Evolutionary conservation across 176 grass and related monocot species (phyloP), one percentile per base, ranked within the genome.

Genomic region (Thinopyrum elongatum): DNA sequence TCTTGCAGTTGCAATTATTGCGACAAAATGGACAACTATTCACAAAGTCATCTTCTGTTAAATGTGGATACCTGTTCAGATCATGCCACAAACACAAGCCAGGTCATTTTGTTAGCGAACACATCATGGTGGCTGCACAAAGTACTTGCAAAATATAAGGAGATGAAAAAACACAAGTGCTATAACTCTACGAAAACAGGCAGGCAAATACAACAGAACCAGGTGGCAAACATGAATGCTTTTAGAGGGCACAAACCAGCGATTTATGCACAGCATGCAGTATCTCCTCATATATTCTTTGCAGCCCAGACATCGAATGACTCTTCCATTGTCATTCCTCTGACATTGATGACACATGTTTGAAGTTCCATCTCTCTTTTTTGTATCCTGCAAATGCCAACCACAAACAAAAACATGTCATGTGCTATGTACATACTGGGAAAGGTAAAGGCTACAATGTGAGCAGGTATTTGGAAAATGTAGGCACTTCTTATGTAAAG

Each of bases 341-440:
- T 94, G 88, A 70, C 93, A 98, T 19, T 98, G 95, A 77, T 98
- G 95, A 26, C 95, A 98, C 89, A 93, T 95, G 6, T 17, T 22
- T 28, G 90, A 83, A 80, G 73, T 39, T 2, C 17, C 46, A 16
- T 84, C 33, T 0, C 0, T 47, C 68, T 23, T 90, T 38, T 47
- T 84, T 9, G 1, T 44, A 26, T 16, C 28, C 89, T 94, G 85
- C 31, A 77, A 80, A 76, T 26, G 4, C 26, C 10, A 81, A 22
- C 1, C 58, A 76, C 3, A 49, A 46, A 60, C 21, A 28, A 46
- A 22, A 2, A 28, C 15, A 65, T n/a, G 25, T 33, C 23, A 77
- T 10, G 70, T 63, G 39, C 17, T 57, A 57, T 68, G 42, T 2
- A 26, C 13, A 61, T 61, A 5, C 42, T 13, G 46, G 72, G 39